Evolutionary conservation across 202 grass and related monocot genomes (phyloP).

Genomic region (Cymbopogon flexuosus): DNA sequence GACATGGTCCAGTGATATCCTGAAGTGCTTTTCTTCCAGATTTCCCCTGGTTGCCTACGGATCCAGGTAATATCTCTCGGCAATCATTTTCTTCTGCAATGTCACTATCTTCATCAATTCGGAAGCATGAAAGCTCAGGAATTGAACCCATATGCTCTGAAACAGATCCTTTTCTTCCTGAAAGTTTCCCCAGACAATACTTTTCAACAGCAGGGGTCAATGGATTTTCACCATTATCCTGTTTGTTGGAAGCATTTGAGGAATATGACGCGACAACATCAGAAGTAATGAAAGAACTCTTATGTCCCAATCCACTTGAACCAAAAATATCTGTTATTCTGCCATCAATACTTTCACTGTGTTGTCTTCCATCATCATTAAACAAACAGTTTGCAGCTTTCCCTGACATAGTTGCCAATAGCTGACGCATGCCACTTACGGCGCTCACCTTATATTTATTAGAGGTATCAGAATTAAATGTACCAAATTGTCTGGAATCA

Average conservation of each 20-base stretch:
- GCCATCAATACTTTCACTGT: conserved; percentile 31
- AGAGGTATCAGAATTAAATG: conserved; percentile 20
- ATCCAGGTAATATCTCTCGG: conserved; percentile 27
- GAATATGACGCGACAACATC: conserved; percentile 33
- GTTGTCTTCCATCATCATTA: conserved; percentile 32
- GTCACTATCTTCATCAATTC: conserved; percentile 79
- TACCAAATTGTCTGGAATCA: conserved; percentile 32
- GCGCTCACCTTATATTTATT: conserved; percentile 39
- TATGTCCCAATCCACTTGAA: conserved; percentile 35
- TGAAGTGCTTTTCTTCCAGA: conserved; percentile 44
- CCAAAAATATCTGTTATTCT: conserved; percentile 27
- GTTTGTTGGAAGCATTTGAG: conserved; percentile 25
- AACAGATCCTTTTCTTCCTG: conserved; percentile 46
- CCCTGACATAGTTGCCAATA: conserved; percentile 43
- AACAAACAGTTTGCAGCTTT: conserved; percentile 47
- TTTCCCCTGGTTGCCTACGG: conserved; percentile 4
- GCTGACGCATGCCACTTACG: conserved; percentile 32
- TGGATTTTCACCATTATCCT: conserved; percentile 40
- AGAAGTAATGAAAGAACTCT: conserved; percentile 26
- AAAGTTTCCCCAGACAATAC: conserved; percentile 46
- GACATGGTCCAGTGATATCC: conserved; percentile 62
- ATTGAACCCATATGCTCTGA: conserved; percentile 47
- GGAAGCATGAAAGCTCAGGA: conserved; percentile 73
- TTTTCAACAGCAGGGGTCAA: conserved; percentile 68
- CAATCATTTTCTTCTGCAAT: conserved; percentile 45